Conservation (phyloP, 768 basidiomycete species). For the Boletellus sp. region DNA sequence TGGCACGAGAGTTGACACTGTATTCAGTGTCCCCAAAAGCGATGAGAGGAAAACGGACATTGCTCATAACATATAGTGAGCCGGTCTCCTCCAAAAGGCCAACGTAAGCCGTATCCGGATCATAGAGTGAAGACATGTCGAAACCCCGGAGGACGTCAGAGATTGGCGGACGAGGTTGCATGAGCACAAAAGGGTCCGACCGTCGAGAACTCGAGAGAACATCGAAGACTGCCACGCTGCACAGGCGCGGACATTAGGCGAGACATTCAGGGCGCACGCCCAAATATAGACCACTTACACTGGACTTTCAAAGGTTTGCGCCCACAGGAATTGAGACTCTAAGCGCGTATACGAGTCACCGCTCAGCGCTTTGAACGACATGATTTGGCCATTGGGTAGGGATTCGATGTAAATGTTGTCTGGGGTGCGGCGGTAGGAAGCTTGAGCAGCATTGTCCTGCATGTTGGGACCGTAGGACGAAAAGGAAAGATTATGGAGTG, state of each 20-base stretch:
- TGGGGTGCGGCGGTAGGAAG: conserved; percentile 68
- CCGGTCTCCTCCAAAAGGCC: conserved; percentile 69
- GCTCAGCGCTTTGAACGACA: conserved; percentile 59
- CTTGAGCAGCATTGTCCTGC: conserved; percentile 70
- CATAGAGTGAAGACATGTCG: conserved; percentile 37
- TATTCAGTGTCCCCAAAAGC: conserved; percentile 55
- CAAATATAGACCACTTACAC: conserved; percentile 47
- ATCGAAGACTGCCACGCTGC: conserved; percentile 81
- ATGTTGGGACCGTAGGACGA: conserved; percentile 93
- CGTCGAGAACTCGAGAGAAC: conserved; percentile 49
- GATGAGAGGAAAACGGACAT: conserved; percentile 76
- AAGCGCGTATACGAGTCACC: conserved; percentile 26
- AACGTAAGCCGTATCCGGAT: conserved; percentile 68
- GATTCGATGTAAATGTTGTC: conserved; percentile 82
- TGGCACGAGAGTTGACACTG: conserved; percentile 27
- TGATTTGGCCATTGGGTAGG: conserved; percentile 71
- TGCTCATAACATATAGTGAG: conserved; percentile 84
- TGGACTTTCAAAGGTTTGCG: conserved; percentile 53
- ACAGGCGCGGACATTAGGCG: not conserved
- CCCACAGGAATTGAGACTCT: conserved; percentile 54
- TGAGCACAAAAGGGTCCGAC: conserved; percentile 70
- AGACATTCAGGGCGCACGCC: conserved; percentile 2
- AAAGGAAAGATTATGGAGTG: conserved; percentile 80
- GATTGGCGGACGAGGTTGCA: conserved; percentile 79
- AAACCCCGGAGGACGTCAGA: conserved; percentile 62